These are phyloP conservation scores for Pseudogymnoascus pannorum DNA, from an alignment of 2,329 filamentous ascomycete species.

Conservation along the genomic window DNA sequence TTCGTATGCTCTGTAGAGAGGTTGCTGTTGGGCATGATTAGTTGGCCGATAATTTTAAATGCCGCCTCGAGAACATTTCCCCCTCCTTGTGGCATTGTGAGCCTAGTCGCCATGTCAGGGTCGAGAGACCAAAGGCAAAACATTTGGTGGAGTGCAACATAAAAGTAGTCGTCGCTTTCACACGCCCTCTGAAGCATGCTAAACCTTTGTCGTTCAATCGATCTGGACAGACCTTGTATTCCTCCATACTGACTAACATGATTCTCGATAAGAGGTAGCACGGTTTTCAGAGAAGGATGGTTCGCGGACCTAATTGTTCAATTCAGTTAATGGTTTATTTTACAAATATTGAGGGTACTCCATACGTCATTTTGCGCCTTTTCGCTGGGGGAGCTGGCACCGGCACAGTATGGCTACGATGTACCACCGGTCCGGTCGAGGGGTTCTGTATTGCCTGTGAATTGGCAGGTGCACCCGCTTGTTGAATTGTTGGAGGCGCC, in stretches of 20 bases:
- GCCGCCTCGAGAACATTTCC: constrained; percentile 22
- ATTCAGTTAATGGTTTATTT: background rate
- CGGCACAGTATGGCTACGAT: background rate
- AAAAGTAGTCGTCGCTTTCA: constrained; percentile 49
- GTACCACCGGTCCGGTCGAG: background rate
- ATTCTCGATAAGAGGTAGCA: background rate
- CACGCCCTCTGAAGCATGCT: constrained; percentile 52
- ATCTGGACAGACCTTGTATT: background rate
- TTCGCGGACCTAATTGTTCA: background rate
- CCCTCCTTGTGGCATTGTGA: constrained; percentile 29
- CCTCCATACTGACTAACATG: background rate
- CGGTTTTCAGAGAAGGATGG: background rate
- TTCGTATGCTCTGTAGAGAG: constrained; percentile 34
- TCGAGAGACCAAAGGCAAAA: constrained; percentile 49
- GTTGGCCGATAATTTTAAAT: constrained; percentile 32
- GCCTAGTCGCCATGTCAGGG: constrained; percentile 29
- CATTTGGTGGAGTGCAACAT: constrained; percentile 57
- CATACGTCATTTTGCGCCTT: background rate
- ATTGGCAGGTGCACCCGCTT: background rate
- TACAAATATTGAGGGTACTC: background rate
- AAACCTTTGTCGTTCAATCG: constrained; percentile 41
- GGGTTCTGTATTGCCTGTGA: background rate
- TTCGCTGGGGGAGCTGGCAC: background rate
- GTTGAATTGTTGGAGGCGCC: background rate
- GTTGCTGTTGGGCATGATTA: constrained; percentile 39